phyloP scores from a whole-genome alignment of 1,284 basidiomycete genomes.

The Ustilago tritici region DNA sequence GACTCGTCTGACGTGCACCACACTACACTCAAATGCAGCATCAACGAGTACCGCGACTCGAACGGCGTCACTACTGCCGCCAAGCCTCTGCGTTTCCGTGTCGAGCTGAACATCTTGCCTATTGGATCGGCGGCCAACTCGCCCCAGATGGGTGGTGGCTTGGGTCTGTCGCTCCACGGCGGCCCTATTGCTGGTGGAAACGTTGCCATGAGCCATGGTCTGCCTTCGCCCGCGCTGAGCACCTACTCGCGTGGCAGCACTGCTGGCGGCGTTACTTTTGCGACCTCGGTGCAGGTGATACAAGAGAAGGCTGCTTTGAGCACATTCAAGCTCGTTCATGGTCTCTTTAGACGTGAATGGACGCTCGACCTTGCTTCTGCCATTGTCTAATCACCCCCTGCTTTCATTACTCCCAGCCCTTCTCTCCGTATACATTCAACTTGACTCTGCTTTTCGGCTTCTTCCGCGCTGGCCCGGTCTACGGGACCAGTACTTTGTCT shows the following conservation, averaged over 20 bases:
- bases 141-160: conserved; percentile 31
- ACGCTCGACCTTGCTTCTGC: conserved; percentile 46
- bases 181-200: conserved; percentile 15
- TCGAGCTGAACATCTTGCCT: conserved; percentile 64
- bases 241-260: conserved; percentile 34
- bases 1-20: conserved; percentile 70
- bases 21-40: conserved; percentile 55
- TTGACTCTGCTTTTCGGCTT: conserved; percentile 8
- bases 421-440: background rate
- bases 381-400: conserved; percentile 13
- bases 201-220: conserved; percentile 19
- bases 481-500: background rate
- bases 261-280: conserved; percentile 41
- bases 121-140: conserved; percentile 53
- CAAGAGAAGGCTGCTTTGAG: conserved; percentile 89
- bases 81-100: conserved; percentile 66
- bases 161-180: conserved; percentile 34
- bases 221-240: conserved; percentile 51
- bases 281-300: conserved; percentile 78
- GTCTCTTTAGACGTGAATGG: conserved; percentile 81
- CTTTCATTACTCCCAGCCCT: background rate
- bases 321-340: conserved; percentile 81
- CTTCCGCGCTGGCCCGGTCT: background rate
- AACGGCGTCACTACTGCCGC: conserved; percentile 38
- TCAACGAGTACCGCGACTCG: conserved; percentile 56